Evolutionary conservation across 257 asterid species (phyloP), one percentile per base, ranked within the genome.

Genomic region (Anisodus tanguticus): DNA sequence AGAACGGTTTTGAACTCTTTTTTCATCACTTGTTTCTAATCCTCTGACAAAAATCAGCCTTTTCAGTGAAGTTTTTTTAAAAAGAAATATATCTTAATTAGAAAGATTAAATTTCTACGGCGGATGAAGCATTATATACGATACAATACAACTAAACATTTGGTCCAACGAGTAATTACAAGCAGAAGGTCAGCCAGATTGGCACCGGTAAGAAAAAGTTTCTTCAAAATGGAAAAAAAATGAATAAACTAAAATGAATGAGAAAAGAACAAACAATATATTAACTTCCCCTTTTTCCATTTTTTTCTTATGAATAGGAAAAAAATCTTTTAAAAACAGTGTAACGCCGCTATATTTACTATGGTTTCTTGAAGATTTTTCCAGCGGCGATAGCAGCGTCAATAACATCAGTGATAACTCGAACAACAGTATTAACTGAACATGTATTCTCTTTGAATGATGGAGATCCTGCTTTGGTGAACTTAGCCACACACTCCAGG

Each of bases 321-420:
- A 49, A 12, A 6, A 49, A 2, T 82, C 2, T 67, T 12, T 13
- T 5, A 11, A 74, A 19, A 11, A 51, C 87, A 22, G 0, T 22
- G 26, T 22, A 22, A 22, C 26, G 26, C 26, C 26, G 26, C 26
- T 22, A 22, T 22, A 22, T 22, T 22, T 22, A 22, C 26, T 41
- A 41, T 43, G 94, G 98, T 88, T 88, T 90, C 45, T 93, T 94
- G 60, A 94, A 83, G 60, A 91, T 82, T 86, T 84, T 96, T 76
- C 98, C 98, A 8, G 98, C 98, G 76, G 88, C 6, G 6, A 96
- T 88, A 49, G 99, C 99, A 79, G 99, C 99, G 79, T 86, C 90
- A 82, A 94, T 94, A 83, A 91, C 98, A 51, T 84, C 85, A 35
- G 83, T 86, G n/a, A 96, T 84, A 58, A 92, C 26, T 1, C 84